These are phyloP conservation scores for Akanthomyces lecanii DNA, from an alignment of 2,329 filamentous ascomycete species.

Conservation along the genomic window DNA sequence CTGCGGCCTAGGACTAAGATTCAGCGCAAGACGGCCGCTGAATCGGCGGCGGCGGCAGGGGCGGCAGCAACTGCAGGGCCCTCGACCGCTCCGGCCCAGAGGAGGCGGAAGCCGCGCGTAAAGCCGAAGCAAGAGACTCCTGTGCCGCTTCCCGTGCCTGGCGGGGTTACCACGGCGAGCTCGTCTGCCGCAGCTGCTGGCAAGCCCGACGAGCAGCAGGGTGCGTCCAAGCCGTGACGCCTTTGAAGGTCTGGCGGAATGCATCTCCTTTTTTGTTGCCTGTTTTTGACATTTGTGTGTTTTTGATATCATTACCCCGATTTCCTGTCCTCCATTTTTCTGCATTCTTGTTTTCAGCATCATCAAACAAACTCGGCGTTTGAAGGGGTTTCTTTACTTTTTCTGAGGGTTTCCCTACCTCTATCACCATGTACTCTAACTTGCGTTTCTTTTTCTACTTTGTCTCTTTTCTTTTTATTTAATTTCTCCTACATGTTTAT, in stretches of 20 bases:
- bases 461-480: neutral
- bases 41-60: too few relatives aligned
- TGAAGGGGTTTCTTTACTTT: neutral
- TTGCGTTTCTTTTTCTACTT: neutral
- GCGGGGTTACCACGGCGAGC: neutral
- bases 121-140: slow-evolving; percentile 1
- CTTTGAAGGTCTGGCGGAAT: neutral
- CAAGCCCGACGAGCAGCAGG: neutral
- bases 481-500: neutral
- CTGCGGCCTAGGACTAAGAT: slow-evolving; percentile 3
- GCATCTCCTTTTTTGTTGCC: too few relatives aligned
- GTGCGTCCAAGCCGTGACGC: neutral
- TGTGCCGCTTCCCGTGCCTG: neutral
- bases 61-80: neutral
- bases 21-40: neutral
- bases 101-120: neutral
- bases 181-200: neutral
- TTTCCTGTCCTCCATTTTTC: neutral
- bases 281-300: neutral
- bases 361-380: neutral
- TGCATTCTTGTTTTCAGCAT: neutral
- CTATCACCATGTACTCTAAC: slow-evolving; percentile 13
- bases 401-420: neutral
- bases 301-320: neutral
- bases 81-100: neutral